Evolutionary conservation across 1,284 basidiomycete genomes (phyloP), one percentile per base, ranked within the genome.

Genomic region (Boletus subluridellus): DNA sequence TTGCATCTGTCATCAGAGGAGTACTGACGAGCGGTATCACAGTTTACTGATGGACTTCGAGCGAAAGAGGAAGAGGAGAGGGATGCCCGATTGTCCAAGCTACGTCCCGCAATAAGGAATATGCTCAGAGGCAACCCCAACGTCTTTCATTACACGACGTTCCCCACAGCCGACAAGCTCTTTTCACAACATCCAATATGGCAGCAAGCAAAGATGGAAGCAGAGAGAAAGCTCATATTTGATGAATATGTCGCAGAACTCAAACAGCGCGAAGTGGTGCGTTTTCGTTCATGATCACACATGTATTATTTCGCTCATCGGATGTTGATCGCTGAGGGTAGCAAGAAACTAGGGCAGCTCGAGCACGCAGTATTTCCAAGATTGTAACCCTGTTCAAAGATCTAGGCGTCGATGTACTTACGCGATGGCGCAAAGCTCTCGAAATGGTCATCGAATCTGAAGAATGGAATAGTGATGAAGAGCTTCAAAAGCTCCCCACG

Each of bases 91-190:
- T 77, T 95, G 61, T 80, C 88, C 24, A 92, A 92, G 75, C 75
- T 93, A 62, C 87, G 93, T 65, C 93, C 93, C 38, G 87, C 90
- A 9, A 76, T 95, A 63, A 80, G 88, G 57, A 91, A 91, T 68
- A 87, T 94, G 83, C 83, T 95, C 48, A 89, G 82, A 70, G 87
- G 90, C 55, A 90, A 90, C 69, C 87, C 89, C 37, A 87, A 87
- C 65, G 91, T 96, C 60, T 92, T 91, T 76, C 86, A 91, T 67
- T 95, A 94, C 72, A 89, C 90, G 44, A 95, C 92, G 1, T 94
- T 94, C 73, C 77, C 83, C 32, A 95, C 92, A 55, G 93, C 91
- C 59, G 90, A 94, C 74, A 86, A 82, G 69, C 80, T 89, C 51
- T 95, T 95, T 69, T 80, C 84, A 1, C 84, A 88, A 70, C 90